Conservation (phyloP, 2,329 filamentous ascomycete species). For the Mycosphaerella arachidis region DNA sequence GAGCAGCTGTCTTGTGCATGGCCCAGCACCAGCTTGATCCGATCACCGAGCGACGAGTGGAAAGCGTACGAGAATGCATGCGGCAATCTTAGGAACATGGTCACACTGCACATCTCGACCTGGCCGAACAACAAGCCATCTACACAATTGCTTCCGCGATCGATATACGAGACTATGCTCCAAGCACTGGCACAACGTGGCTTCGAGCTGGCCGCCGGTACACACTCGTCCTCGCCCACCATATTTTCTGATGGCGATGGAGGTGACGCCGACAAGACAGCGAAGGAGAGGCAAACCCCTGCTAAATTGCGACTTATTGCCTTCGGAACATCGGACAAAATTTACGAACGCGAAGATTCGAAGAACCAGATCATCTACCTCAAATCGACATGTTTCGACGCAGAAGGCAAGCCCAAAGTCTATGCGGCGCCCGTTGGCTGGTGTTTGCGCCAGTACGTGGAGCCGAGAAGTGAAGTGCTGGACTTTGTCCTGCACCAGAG, state of each 20-base stretch:
- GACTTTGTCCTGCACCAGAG: conserved; percentile 40
- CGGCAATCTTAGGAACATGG: conserved; percentile 35
- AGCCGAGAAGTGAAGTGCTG: conserved; percentile 43
- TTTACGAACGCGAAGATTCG: conserved; percentile 45
- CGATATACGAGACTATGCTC: conserved; percentile 45
- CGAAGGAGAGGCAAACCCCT: neutral
- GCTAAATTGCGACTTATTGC: conserved; percentile 42
- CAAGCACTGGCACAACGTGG: conserved; percentile 25
- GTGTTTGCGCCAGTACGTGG: conserved; percentile 44
- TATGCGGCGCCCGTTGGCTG: conserved; percentile 44
- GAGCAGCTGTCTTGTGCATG: conserved; percentile 47
- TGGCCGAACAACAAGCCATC: conserved; percentile 45
- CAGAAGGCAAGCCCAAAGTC: conserved; percentile 38
- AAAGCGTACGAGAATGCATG: conserved; percentile 36
- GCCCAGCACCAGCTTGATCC: conserved; percentile 42
- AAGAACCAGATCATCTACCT: conserved; percentile 46
- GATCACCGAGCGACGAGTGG: conserved; percentile 41
- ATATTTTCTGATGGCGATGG: conserved; percentile 6
- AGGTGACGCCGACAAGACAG: conserved; percentile 1
- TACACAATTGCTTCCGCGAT: conserved; percentile 37
- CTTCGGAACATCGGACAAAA: conserved; percentile 44
- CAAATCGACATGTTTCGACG: conserved; percentile 40
- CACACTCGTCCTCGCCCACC: conserved; percentile 1
- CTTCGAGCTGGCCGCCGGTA: conserved; percentile 24
- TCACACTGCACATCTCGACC: conserved; percentile 46